Evolutionary conservation across 257 asterid species (phyloP), one percentile per base, ranked within the genome.

Genomic region (Fraxinus quadrangulata): DNA sequence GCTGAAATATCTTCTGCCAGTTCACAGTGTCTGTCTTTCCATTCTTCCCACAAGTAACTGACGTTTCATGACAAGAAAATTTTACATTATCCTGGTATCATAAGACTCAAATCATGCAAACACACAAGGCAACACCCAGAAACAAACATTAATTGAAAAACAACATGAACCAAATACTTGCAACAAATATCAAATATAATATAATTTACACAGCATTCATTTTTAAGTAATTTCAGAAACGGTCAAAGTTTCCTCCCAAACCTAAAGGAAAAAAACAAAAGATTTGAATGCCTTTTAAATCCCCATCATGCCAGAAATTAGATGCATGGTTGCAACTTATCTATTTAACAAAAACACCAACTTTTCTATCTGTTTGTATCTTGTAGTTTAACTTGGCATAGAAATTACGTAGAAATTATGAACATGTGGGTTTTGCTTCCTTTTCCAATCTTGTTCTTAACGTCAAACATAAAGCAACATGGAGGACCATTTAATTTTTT

Each of bases 41-140:
- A 95, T 81, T 95, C 98, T 80, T 91, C 94, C 76, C 80, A 86
- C 82, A 95, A 85, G 88, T 91, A 95, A 71, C 99, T 95, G 93
- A 69, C 72, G 72, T 74, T 78, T 79, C 78, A 83, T 67, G 78
- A 83, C 40, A 67, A 80, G 49, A 73, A 81, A 75, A 42, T 61
- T 75, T 5, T 2, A 51, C 75, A 33, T 79, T 76, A 67, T 70
- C 45, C 70, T 42, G 83, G 81, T 67, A 61, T 71, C 37, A 69
- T 45, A 74, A 63, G 71, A 69, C 72, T 12, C 9, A 75, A 56
- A 67, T 78, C 70, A 72, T 59, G 66, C 81, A 72, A 56, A 69
- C 28, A 56, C 28, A 23, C 69, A 63, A 79, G 54, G 67, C 72
- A 70, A 77, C 40, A 42, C 67, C 23, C 73, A 68, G 61, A 23